Evolutionary conservation across 1,139 yeast genomes (phyloP).

Genomic region (Trichomonascaceae sp.): DNA sequence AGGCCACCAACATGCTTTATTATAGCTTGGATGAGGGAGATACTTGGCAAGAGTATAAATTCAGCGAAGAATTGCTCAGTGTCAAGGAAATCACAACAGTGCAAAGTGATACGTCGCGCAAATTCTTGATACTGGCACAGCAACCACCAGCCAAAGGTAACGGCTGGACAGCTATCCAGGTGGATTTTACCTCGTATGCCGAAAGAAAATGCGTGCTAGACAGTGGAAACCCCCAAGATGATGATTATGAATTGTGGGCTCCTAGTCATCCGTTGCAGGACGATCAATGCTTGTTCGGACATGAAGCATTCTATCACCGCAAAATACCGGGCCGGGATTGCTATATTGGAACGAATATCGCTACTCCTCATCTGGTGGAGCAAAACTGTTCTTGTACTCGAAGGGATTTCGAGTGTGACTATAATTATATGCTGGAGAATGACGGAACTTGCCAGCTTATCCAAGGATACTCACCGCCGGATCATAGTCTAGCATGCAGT

Average conservation of each 20-base stretch:
- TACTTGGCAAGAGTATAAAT: slow-evolving; percentile 64
- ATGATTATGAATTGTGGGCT: slow-evolving; percentile 80
- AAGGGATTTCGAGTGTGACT: slow-evolving; percentile 91
- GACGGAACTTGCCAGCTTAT: slow-evolving; percentile 88
- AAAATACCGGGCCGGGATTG: slow-evolving; percentile 65
- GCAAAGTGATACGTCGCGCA: slow-evolving; percentile 81
- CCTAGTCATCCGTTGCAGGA: slow-evolving; percentile 60
- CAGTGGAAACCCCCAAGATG: slow-evolving; percentile 49
- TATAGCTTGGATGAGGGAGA: slow-evolving; percentile 79
- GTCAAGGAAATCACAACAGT: slow-evolving; percentile 80
- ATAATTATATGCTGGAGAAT: slow-evolving; percentile 59
- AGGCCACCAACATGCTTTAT: slow-evolving; percentile 49
- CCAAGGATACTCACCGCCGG: slow-evolving; percentile 61
- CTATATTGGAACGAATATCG: slow-evolving; percentile 57
- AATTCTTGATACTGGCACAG: slow-evolving; percentile 52
- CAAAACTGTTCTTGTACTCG: slow-evolving; percentile 81
- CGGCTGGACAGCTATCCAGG: slow-evolving; percentile 41
- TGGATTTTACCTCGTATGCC: slow-evolving; percentile 69
- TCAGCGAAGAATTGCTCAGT: slow-evolving; percentile 49
- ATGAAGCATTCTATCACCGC: slow-evolving; percentile 69
- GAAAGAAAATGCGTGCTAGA: slow-evolving; percentile 65
- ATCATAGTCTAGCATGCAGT: slow-evolving; percentile 58
- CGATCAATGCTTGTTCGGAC: slow-evolving; percentile 82
- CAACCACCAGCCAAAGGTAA: slow-evolving; percentile 39
- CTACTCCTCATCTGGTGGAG: slow-evolving; percentile 51